These are phyloP conservation scores for Fonsecaea pedrosoi DNA, from an alignment of 2,329 filamentous ascomycete species.

Conservation along the genomic window DNA sequence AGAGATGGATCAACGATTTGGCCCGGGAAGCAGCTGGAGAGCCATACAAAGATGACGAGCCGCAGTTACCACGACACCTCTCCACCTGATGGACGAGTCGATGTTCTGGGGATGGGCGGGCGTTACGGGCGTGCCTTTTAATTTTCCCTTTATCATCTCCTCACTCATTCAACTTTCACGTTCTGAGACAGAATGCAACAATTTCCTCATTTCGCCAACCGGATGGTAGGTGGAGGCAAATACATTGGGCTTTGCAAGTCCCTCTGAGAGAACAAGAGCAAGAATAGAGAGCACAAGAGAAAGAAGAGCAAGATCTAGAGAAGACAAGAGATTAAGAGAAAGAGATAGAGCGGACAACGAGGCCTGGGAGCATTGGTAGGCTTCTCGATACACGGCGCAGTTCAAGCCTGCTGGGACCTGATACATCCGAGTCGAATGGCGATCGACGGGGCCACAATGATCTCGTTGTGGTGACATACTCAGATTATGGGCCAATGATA, in stretches of 20 bases:
- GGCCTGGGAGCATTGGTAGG: neutral
- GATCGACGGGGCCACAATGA: neutral
- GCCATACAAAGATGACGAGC: conserved; percentile 66
- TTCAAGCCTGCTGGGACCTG: neutral
- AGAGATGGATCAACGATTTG: conserved; percentile 76
- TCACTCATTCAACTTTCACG: neutral
- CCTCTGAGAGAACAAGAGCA: neutral
- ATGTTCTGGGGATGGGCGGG: neutral
- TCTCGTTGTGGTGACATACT: neutral
- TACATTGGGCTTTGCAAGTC: neutral
- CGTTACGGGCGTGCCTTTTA: neutral
- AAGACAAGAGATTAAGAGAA: neutral
- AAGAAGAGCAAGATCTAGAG: neutral
- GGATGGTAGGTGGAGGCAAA: neutral
- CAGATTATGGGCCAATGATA: neutral
- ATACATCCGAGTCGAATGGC: neutral
- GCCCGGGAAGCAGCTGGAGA: conserved; percentile 69
- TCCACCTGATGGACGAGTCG: conserved; percentile 30
- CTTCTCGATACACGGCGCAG: neutral
- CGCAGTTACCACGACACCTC: conserved; percentile 60
- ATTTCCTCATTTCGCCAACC: neutral
- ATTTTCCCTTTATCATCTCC: neutral
- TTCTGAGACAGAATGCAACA: neutral
- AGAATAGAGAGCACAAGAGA: neutral
- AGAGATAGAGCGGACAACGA: too few relatives aligned